phyloP scores from a whole-genome alignment of 2,329 filamentous ascomycete species.

The Pseudocercospora fuligena region DNA sequence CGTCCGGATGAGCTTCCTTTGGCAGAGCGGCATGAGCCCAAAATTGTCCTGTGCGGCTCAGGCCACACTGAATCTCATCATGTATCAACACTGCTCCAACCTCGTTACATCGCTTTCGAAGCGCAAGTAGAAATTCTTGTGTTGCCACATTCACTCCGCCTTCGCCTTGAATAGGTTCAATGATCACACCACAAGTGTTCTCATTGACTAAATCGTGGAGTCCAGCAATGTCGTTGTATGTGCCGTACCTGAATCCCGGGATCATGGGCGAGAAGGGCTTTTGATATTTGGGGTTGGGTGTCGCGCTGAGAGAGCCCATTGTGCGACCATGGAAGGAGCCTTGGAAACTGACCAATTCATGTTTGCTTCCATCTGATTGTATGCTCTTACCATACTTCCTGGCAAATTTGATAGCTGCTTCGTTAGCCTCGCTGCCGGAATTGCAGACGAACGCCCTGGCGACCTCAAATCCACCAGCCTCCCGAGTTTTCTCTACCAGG shows the following conservation, averaged over 20 bases:
- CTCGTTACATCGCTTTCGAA: conserved; percentile 82
- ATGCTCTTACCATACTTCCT: conserved; percentile 78
- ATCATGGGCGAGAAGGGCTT: conserved; percentile 94
- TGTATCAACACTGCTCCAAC: conserved; percentile 90
- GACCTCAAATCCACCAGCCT: conserved; percentile 80
- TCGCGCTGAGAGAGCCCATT: conserved; percentile 93
- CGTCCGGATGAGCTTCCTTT: conserved; percentile 83
- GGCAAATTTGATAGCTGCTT: conserved; percentile 96
- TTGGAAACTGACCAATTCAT: conserved; percentile 87
- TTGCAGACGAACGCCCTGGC: conserved; percentile 90
- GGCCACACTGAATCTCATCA: conserved; percentile 96
- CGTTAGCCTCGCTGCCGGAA: conserved; percentile 95
- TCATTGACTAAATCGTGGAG: conserved; percentile 78
- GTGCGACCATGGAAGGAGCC: conserved; percentile 95
- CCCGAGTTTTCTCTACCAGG: conserved; percentile 78
- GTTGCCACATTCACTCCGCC: conserved; percentile 86
- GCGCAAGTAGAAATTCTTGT: conserved; percentile 78
- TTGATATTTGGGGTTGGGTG: conserved; percentile 97
- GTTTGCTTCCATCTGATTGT: conserved; percentile 59
- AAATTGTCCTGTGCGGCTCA: conserved; percentile 82
- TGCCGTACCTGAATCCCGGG: conserved; percentile 86
- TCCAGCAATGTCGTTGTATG: conserved; percentile 77
- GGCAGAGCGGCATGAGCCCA: conserved; percentile 86
- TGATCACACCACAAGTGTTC: conserved; percentile 88
- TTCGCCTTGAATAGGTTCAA: conserved; percentile 97